Evolutionary conservation across 805 yeast genomes (phyloP).

Genomic region (Wickerhamiella bombiphila): DNA sequence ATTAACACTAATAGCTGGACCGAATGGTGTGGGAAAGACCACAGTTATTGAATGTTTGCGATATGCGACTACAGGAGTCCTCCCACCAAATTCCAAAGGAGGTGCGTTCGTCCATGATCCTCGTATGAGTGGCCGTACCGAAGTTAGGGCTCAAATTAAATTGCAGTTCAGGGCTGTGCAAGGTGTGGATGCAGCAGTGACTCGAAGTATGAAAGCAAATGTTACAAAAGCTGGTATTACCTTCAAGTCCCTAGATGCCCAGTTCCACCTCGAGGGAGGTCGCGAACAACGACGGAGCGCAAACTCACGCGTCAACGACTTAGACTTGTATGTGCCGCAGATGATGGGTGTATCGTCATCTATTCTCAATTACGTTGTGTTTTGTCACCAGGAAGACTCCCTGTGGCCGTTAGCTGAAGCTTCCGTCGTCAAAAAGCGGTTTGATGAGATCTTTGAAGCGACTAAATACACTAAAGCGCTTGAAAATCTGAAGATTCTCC

Average conservation of each 20-base stretch:
- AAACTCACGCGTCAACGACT: conserved; percentile 68
- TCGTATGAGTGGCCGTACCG: conserved; percentile 44
- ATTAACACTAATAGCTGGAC: conserved; percentile 84
- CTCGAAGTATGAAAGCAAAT: conserved; percentile 66
- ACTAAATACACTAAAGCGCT: conserved; percentile 82
- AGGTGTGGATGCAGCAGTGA: conserved; percentile 58
- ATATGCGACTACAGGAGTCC: conserved; percentile 87
- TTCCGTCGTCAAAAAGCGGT: conserved; percentile 69
- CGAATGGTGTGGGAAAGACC: conserved; percentile 93
- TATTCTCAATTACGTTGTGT: conserved; percentile 77
- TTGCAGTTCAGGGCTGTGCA: conserved; percentile 65
- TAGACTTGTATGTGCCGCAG: conserved; percentile 67
- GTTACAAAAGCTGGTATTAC: conserved; percentile 41
- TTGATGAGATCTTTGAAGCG: conserved; percentile 95
- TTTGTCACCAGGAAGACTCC: conserved; percentile 95
- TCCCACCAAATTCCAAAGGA: conserved; percentile 91
- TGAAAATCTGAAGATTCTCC: conserved; percentile 57
- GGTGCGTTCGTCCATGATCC: conserved; percentile 97
- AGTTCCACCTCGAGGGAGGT: conserved; percentile 26
- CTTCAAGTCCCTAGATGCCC: conserved; percentile 87
- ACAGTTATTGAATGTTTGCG: conserved; percentile 88
- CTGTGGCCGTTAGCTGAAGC: conserved; percentile 92
- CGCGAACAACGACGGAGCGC: conserved; percentile 2
- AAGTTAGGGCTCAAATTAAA: conserved; percentile 80
- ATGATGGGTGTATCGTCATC: conserved; percentile 81